Conservation (phyloP, 495 filamentous ascomycete species). For the Neurospora hispaniola region DNA sequence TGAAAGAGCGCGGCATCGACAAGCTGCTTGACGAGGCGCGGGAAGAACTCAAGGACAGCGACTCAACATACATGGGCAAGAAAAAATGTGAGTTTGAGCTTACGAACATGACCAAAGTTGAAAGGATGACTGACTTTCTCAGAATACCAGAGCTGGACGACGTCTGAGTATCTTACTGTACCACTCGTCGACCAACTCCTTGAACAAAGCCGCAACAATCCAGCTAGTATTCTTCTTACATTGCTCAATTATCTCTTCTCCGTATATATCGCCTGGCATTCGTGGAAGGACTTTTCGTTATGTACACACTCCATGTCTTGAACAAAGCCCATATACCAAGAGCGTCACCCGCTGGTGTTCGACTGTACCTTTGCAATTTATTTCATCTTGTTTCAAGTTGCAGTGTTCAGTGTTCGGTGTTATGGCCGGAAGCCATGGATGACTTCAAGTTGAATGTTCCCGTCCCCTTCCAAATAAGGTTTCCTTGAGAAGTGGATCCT, state of each 20-base stretch:
- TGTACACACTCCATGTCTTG: neutral
- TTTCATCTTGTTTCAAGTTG: neutral
- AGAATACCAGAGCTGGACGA: neutral
- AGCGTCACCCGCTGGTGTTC: neutral
- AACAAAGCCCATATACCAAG: neutral
- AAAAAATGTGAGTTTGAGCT: conserved; percentile 24
- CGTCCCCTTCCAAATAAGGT: neutral
- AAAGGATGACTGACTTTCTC: neutral
- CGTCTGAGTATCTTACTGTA: neutral
- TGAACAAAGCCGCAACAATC: neutral
- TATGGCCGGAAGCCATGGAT: neutral
- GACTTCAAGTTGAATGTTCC: neutral
- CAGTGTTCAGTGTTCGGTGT: neutral
- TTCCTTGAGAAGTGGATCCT: neutral
- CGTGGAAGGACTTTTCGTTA: neutral
- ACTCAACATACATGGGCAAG: conserved; percentile 57
- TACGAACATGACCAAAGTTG: neutral
- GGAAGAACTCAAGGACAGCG: conserved; percentile 70
- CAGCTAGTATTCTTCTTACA: neutral
- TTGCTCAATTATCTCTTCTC: neutral
- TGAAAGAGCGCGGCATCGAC: conserved; percentile 80
- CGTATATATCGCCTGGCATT: neutral
- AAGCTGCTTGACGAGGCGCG: conserved; percentile 76
- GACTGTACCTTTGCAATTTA: neutral
- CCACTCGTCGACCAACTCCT: neutral